Base-by-base conservation (phyloP, 495 filamentous ascomycete genomes). In the Hyaloscypha variabilis region DNA sequence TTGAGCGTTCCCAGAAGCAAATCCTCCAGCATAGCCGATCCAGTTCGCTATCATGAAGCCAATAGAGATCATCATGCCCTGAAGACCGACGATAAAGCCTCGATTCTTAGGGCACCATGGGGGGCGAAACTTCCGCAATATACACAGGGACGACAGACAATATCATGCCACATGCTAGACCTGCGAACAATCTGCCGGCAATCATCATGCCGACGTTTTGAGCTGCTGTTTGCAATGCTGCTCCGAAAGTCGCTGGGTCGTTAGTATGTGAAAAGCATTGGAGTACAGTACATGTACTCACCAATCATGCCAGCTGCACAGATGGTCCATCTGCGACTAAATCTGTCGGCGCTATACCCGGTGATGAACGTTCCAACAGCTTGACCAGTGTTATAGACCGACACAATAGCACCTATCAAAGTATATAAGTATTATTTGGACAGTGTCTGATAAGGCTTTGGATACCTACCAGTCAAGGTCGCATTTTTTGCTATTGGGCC, bases 1-100 rank as follows among this genome's bases (percentile, higher is more conserved):
- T 50, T 65, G 64, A 25, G 61, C 50, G 53, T 68, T 57, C 24
- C 70, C 67, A 14, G 54, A 55, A 24, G 67, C 70, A 59, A 60
- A 69, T 6, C 54, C 42, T n/a, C 70, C 59, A 25, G 56, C 70
- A 51, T 66, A 72, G 29, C 70, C 70, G 39, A 72, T 66, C 64
- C 67, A 69, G 39, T 65, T 69, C 2, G 83, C 79, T 28, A 85
- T 74, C 25, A 84, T 80, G 60, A 84, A 85, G 5, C 84, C 85
- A n/a, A 83, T 74, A 13, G 84, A 81, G 56, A 84, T 84, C 58
- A 64, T 50, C 42, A 66, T 52, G n/a, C 64, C 70, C 19, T 57
- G 58, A 13, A 72, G 59, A 19, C 70, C 70, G 13, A 68, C 70
- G 17, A 72, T 31, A 21, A 52, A 51, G 14, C 64, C 70, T 51